Percentiles rank a stretch among this genome's conserved stretches.
phyloP scores from a whole-genome alignment of 768 basidiomycete species.

The Lenzites betulinus region DNA sequence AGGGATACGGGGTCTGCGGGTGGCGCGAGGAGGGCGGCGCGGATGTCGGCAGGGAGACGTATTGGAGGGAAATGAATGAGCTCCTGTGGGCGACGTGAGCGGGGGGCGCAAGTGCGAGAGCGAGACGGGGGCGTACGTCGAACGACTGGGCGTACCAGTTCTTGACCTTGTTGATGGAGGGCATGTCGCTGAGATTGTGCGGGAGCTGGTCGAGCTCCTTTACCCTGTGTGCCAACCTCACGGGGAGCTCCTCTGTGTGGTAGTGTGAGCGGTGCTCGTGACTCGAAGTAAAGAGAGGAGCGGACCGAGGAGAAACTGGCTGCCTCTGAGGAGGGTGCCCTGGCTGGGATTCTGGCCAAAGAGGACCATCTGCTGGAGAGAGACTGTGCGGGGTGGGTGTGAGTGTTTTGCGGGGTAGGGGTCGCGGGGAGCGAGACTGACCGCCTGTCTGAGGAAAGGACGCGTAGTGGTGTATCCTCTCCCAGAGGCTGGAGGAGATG shows the following conservation, averaged over 20 bases:
- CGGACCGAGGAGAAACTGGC: slow-evolving; percentile 82
- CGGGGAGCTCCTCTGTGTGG: slow-evolving; percentile 82
- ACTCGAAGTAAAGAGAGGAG: slow-evolving; percentile 8
- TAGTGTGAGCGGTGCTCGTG: not conserved
- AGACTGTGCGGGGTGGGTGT: slow-evolving; percentile 54
- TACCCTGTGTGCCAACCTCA: slow-evolving; percentile 92
- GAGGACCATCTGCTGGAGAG: slow-evolving; percentile 95
- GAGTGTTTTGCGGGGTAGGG: not conserved
- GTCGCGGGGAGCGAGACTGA: slow-evolving; percentile 36
- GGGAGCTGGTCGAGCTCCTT: slow-evolving; percentile 95
- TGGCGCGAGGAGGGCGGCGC: slow-evolving; percentile 59
- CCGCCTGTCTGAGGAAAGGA: slow-evolving; percentile 93
- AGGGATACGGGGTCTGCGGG: slow-evolving; percentile 50
- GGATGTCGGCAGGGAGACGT: slow-evolving; percentile 65
- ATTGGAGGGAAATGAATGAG: slow-evolving; percentile 84
- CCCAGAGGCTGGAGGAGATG: slow-evolving; percentile 81
- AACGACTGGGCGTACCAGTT: slow-evolving; percentile 99
- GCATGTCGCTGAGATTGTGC: slow-evolving; percentile 88
- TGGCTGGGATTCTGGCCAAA: slow-evolving; percentile 96
- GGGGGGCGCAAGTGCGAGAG: not conserved
- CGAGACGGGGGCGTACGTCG: slow-evolving; percentile 59
- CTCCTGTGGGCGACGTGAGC: slow-evolving; percentile 56
- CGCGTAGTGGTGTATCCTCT: slow-evolving; percentile 88
- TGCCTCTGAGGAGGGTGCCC: slow-evolving; percentile 90
- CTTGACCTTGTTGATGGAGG: slow-evolving; percentile 90